phyloP scores from a whole-genome alignment of 169 alveolate genomes.

The Eimeria sp. region DNA sequence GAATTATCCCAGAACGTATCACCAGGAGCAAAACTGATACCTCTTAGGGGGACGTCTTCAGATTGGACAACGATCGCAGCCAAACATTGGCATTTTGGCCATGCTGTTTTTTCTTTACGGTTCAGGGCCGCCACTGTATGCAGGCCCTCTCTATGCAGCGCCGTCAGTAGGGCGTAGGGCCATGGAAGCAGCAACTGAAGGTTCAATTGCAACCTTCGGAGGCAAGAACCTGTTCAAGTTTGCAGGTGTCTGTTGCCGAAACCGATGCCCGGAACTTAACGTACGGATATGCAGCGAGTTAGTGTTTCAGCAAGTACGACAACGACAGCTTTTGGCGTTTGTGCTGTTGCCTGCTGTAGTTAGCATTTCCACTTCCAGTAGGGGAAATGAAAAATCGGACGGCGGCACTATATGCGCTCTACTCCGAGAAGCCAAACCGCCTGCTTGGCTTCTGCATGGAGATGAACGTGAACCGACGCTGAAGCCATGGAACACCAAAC shows the following conservation, averaged over 20 bases:
- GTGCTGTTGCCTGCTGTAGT: background rate
- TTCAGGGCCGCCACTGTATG: background rate
- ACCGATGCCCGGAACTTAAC: background rate
- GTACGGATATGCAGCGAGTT: background rate
- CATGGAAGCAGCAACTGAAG: background rate
- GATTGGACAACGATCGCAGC: background rate
- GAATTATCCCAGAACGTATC: too few relatives aligned
- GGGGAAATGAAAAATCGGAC: background rate
- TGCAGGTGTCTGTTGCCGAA: background rate
- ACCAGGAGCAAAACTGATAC: background rate
- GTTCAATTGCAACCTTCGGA: background rate
- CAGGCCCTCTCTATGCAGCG: background rate
- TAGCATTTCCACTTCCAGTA: background rate
- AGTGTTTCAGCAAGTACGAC: background rate
- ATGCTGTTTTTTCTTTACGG: background rate
- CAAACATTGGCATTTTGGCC: background rate
- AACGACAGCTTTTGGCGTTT: background rate
- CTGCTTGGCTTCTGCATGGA: background rate
- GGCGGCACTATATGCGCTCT: background rate
- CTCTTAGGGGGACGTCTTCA: background rate
- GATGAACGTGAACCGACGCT: background rate
- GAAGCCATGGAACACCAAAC: background rate
- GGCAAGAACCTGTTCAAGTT: background rate
- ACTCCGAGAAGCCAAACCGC: background rate
- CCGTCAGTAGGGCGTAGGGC: background rate